Percentiles rank a stretch among this genome's conserved stretches.
phyloP scores from a whole-genome alignment of 2,329 filamentous ascomycete species.

The Thermothelomyces thermophilus region DNA sequence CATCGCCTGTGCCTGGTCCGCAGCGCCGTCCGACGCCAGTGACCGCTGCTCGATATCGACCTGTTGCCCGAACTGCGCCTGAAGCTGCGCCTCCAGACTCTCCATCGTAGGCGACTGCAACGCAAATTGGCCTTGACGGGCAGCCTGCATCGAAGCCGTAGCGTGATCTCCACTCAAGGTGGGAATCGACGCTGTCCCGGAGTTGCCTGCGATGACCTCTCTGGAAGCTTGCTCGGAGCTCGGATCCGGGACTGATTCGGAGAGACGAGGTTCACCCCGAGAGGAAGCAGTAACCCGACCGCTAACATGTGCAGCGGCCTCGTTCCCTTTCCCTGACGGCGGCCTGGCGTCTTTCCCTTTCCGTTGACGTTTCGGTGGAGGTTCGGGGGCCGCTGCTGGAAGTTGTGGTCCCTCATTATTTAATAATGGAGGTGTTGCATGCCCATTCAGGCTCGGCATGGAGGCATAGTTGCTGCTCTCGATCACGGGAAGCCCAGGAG shows the following conservation, averaged over 20 bases:
- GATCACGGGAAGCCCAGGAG: background rate
- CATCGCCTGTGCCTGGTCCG: slow-evolving; percentile 14
- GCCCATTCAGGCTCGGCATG: slow-evolving; percentile 11
- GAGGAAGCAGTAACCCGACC: background rate
- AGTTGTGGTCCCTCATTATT: background rate
- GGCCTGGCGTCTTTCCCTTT: slow-evolving; percentile 30
- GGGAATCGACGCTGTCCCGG: slow-evolving; percentile 7
- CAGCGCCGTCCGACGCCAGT: slow-evolving; percentile 14
- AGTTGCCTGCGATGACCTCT: background rate
- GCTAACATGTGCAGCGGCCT: slow-evolving; percentile 7
- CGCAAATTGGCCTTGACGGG: slow-evolving; percentile 24
- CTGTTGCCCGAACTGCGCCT: slow-evolving; percentile 26
- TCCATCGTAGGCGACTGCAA: slow-evolving; percentile 26
- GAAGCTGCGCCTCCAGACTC: slow-evolving; percentile 26
- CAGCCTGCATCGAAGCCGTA: slow-evolving; percentile 18
- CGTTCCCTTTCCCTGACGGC: slow-evolving; percentile 20
- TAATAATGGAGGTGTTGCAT: slow-evolving; percentile 7
- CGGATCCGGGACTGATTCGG: background rate
- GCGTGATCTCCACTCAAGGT: slow-evolving; percentile 15
- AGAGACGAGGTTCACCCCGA: background rate
- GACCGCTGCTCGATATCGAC: slow-evolving; percentile 19
- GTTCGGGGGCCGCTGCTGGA: slow-evolving; percentile 13
- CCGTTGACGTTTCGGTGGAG: slow-evolving; percentile 34
- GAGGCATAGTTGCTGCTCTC: background rate
- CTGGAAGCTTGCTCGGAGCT: background rate